Base-by-base conservation (phyloP, 2,329 filamentous ascomycete genomes). In the Colletotrichum sp. region DNA sequence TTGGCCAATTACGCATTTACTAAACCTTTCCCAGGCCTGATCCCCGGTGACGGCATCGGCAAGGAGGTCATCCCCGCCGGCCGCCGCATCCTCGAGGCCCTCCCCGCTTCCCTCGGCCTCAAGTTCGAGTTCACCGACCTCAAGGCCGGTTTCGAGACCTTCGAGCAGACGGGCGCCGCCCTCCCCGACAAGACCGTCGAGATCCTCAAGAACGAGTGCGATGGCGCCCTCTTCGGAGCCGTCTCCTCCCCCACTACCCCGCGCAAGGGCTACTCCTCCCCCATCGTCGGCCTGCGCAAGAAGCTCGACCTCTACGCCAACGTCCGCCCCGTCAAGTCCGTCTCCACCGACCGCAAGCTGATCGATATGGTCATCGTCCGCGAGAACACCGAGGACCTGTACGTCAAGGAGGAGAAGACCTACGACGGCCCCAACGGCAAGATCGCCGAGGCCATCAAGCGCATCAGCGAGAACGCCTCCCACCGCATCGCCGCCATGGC, bases 291-390 rank as follows among this genome's bases (percentile, higher is more conserved):
- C 64, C 94, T 99, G 79, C 95, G 97, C 89, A 99, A 99, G 90
- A 93, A 93, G 82, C 93, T 99, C 80, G 94, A 97, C 85, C 93
- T 99, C 74, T 99, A 98, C 87, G 97, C 97, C 88, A 99, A 99
- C 85, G 96, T 99, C 67, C 95, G 97, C 49, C 96, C 96, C 70
- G 97, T 99, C 85, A 98, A 98, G 89, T 94, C 94, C 62, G 92
- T 95, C 78, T 83, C 89, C 78, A 94, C 92, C 39, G 90, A 92
- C 71, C 80, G 86, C 62, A 90, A 89, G 81, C 94, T 94, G 78
- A 96, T 98, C 82, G 97, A 99, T 87, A 94, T 99, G 85, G 97
- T 99, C 82, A 99, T 99, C 82, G 97, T 99, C 71, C 95, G 97
- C 79, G 97, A 99, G 88, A 99, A 99, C 89, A 99, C 97, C 36